phyloP scores from a whole-genome alignment of 352 stramenopile species.

The Phytopythium kandeliae region DNA sequence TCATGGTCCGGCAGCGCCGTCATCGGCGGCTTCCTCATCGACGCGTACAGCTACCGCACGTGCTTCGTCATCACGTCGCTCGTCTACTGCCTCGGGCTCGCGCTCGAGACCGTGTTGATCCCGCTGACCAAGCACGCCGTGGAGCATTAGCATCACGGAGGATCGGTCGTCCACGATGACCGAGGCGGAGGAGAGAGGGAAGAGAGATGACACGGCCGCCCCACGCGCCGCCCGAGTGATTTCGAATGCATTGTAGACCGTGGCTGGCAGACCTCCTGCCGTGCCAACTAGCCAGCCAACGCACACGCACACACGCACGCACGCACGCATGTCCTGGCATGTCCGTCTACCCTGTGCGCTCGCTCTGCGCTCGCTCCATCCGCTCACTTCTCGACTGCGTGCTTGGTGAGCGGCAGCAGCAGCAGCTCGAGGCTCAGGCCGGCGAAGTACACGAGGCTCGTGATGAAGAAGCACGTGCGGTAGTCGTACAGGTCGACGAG shows the following conservation, averaged over 20 bases:
- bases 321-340: too few species aligned
- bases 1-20: conserved; percentile 79
- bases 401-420: conserved; percentile 56
- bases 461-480: conserved; percentile 73
- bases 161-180: neutral
- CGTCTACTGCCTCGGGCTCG: conserved; percentile 55
- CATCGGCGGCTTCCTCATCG: conserved; percentile 68
- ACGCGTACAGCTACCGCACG: conserved; percentile 67
- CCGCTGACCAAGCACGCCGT: conserved; percentile 56
- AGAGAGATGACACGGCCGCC: too few species aligned
- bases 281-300: too few species aligned
- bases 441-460: conserved; percentile 52
- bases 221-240: too few species aligned
- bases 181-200: too few species aligned
- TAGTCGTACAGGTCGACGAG: conserved; percentile 76
- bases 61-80: conserved; percentile 79
- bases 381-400: conserved; percentile 37
- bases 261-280: too few species aligned
- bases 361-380: too few species aligned
- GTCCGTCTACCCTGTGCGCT: neutral
- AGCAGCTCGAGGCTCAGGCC: conserved; percentile 55
- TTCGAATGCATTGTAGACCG: too few species aligned
- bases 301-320: too few species aligned
- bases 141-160: conserved; percentile 12
- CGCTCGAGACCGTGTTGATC: conserved; percentile 52